Conservation (phyloP, 352 stramenopile species). For the Phytophthora pinifolia region DNA sequence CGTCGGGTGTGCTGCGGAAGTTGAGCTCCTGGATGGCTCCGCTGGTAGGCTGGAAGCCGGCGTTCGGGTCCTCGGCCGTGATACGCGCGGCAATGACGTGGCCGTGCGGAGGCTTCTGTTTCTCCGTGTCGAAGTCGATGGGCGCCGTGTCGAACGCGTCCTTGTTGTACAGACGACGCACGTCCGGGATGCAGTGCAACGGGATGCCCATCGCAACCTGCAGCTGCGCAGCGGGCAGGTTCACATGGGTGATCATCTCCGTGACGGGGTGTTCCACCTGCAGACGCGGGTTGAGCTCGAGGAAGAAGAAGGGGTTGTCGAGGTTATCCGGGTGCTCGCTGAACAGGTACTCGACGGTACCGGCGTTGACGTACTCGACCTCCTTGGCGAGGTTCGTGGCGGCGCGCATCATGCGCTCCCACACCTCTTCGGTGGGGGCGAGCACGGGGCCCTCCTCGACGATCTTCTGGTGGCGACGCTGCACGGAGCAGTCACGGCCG, state of each 20-base stretch:
- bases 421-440: slow-evolving; percentile 93
- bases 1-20: slow-evolving; percentile 98
- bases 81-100: slow-evolving; percentile 99
- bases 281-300: slow-evolving; percentile 99
- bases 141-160: slow-evolving; percentile 88
- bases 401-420: slow-evolving; percentile 98
- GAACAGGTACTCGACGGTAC: slow-evolving; percentile 99
- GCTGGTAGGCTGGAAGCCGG: slow-evolving; percentile 98
- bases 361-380: slow-evolving; percentile 99
- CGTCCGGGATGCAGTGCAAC: slow-evolving; percentile 97
- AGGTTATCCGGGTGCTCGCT: slow-evolving; percentile 91
- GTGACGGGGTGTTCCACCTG: slow-evolving; percentile 99
- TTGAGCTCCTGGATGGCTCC: slow-evolving; percentile 99
- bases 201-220: slow-evolving; percentile 99
- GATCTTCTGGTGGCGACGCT: slow-evolving; percentile 99
- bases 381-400: slow-evolving; percentile 97
- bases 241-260: slow-evolving; percentile 99
- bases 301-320: slow-evolving; percentile 98
- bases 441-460: slow-evolving; percentile 99
- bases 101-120: slow-evolving; percentile 79
- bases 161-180: slow-evolving; percentile 97
- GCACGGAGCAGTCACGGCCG: slow-evolving; percentile 99
- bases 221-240: slow-evolving; percentile 96
- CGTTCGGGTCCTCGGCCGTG: slow-evolving; percentile 99
- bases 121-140: slow-evolving; percentile 97